Evolutionary conservation across 441 rosid species (phyloP), one percentile per base, ranked within the genome.

Genomic region (Gossypium armourianum): DNA sequence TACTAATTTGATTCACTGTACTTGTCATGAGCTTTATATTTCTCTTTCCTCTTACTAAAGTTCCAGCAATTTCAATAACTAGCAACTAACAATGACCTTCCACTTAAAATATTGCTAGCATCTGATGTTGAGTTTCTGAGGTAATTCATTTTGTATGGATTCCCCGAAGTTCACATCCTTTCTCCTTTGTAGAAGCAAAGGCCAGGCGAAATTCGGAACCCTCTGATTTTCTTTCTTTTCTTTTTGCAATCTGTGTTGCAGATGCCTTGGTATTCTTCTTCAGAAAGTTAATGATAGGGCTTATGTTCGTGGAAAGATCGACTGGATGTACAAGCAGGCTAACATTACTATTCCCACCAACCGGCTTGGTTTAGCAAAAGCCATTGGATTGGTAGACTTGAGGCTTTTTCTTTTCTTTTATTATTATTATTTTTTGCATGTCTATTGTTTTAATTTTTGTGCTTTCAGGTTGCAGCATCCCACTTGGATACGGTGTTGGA

Each of bases 361-460:
- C 72, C 89, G 97, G 80, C 97, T 92, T 82, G 99, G 97, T 84
- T 81, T 95, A 79, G 99, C 99, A 69, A 90, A 95, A 83, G 99
- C 95, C 72, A 95, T 95, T 88, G 99, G 99, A 77, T 80, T 95
- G 99, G 99, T 95, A 92, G 52, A 13, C 75, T 64, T 74, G 32
- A 50, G 64, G 60, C 73, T 65, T 26, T 17, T 52, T 64, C 15
- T 62, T 36, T 13, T 65, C 15, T 40, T 47, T 65, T 26, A 5
- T 67, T 67, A 64, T 67, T 67, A 64, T 28, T 77, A 26, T 21
- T 13, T 63, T 65, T 58, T 52, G 47, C 24, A 20, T 55, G 23
- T 68, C 74, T 69, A 72, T 74, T 55, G 19, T 69, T 67, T 61
- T 75, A 75, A 74, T 63, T 63, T 71, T 65, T 43, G 66, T 72